Evolutionary conservation across 345 rosid genomes (phyloP).

Genomic region (Camelina laxa): DNA sequence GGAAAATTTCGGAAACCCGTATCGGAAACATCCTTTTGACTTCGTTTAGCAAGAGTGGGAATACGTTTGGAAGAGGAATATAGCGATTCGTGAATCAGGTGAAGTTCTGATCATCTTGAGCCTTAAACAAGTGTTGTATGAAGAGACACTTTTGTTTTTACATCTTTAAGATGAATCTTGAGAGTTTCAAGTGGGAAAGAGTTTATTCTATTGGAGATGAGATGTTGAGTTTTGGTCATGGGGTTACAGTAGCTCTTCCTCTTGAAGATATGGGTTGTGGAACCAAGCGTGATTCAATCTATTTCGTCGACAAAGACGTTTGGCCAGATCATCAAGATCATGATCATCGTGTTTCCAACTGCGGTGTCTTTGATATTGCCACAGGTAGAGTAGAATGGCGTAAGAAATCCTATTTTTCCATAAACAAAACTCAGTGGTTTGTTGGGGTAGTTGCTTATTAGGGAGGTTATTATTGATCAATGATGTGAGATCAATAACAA

Average conservation of each 20-base stretch:
- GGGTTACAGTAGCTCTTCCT: neutral
- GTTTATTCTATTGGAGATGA: constrained; percentile 25
- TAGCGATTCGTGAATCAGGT: neutral
- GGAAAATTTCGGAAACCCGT: neutral
- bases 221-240: constrained; percentile 31
- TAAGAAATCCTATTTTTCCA: no score
- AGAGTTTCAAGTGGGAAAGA: constrained; percentile 26
- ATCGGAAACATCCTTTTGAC: neutral
- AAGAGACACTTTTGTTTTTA: constrained; percentile 23
- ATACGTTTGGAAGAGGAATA: constrained; percentile 16
- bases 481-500: no score
- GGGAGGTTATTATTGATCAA: no score
- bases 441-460: no score
- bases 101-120: constrained; percentile 23
- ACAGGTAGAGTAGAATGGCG: no score
- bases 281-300: constrained; percentile 14
- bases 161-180: constrained; percentile 31
- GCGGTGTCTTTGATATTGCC: constrained; percentile 9
- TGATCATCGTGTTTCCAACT: neutral
- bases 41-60: constrained; percentile 8
- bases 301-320: constrained; percentile 13
- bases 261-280: constrained; percentile 16
- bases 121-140: neutral
- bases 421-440: no score
- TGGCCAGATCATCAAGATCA: neutral